Percentiles rank a stretch among this genome's conserved stretches.
Evolutionary conservation across 1,284 basidiomycete genomes (phyloP).

Genomic region (Ceraceosorus guamensis): DNA sequence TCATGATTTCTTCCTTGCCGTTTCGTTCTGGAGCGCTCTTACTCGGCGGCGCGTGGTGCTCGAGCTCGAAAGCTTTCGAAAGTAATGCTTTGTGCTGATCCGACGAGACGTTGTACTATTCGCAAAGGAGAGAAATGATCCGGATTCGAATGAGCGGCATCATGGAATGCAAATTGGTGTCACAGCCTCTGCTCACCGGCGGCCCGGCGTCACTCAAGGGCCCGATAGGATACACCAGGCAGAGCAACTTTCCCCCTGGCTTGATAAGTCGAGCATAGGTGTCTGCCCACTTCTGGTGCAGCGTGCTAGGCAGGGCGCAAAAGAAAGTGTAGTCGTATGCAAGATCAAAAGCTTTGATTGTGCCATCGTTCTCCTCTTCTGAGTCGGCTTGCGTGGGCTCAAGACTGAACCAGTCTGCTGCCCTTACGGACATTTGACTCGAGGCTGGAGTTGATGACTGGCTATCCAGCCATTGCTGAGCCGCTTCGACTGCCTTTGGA

Average conservation of each 20-base stretch:
- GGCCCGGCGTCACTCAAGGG: too few relatives aligned
- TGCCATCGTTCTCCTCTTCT: background rate
- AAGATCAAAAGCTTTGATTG: constrained; percentile 5
- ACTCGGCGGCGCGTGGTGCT: constrained; percentile 8
- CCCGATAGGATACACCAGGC: constrained; percentile 32
- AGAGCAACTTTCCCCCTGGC: constrained; percentile 19
- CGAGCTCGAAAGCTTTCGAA: background rate
- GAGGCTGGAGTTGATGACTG: too few relatives aligned
- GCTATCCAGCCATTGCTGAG: constrained; percentile 17
- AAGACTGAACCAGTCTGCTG: too few relatives aligned
- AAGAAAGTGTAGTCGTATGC: constrained; percentile 38
- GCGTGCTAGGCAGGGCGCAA: constrained; percentile 27
- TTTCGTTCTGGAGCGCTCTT: constrained; percentile 6
- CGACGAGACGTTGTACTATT: constrained; percentile 7
- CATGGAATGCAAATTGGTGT: too few relatives aligned
- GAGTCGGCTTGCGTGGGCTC: background rate
- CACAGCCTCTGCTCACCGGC: too few relatives aligned
- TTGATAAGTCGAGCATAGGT: constrained; percentile 26
- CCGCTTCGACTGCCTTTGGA: constrained; percentile 18
- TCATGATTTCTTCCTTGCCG: constrained; percentile 25
- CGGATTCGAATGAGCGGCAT: too few relatives aligned
- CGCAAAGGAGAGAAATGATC: constrained; percentile 14
- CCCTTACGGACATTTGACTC: too few relatives aligned
- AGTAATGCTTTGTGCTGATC: constrained; percentile 1
- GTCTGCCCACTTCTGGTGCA: constrained; percentile 22